These are phyloP conservation scores for Penicillium sp. DNA, from an alignment of 2,329 filamentous ascomycete genomes.

Conservation along the genomic window DNA sequence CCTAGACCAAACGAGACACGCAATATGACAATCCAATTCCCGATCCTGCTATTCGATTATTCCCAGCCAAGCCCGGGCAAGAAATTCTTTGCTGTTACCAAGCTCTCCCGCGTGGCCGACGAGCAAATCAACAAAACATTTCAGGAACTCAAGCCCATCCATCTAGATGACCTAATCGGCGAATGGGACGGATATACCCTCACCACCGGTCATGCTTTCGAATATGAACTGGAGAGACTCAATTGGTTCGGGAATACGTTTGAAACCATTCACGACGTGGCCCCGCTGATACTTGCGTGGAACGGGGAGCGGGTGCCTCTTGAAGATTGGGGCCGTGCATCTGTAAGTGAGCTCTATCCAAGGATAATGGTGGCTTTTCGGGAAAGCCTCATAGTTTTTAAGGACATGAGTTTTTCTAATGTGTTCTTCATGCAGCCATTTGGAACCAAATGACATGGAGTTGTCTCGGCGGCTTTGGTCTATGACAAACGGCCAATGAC, in stretches of 20 bases:
- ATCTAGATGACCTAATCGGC: constrained; percentile 26
- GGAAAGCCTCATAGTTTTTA: too few relatives aligned
- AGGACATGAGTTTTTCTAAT: too few relatives aligned
- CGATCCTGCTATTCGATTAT: constrained; percentile 11
- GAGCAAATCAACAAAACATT: constrained; percentile 7
- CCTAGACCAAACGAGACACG: neutral
- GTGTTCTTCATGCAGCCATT: constrained; percentile 7
- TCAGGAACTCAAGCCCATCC: constrained; percentile 21
- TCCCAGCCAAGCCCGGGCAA: constrained; percentile 13
- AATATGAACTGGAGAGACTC: constrained; percentile 22
- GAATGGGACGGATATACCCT: constrained; percentile 32
- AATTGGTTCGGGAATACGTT: constrained; percentile 37
- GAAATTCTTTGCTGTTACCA: constrained; percentile 10
- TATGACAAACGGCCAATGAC: constrained; percentile 17
- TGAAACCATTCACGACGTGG: constrained; percentile 30
- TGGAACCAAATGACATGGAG: constrained; percentile 16
- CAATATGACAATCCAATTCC: constrained; percentile 14
- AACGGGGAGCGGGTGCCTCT: constrained; percentile 12
- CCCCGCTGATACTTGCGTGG: constrained; percentile 28
- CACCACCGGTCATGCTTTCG: constrained; percentile 26
- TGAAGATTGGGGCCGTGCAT: constrained; percentile 18
- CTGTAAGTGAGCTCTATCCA: constrained; percentile 6
- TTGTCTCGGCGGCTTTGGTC: constrained; percentile 16
- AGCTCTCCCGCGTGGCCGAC: constrained; percentile 3
- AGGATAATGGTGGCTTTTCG: neutral